phyloP scores from a whole-genome alignment of 2,329 filamentous ascomycete species.

The Cordyceps fumosorosea region DNA sequence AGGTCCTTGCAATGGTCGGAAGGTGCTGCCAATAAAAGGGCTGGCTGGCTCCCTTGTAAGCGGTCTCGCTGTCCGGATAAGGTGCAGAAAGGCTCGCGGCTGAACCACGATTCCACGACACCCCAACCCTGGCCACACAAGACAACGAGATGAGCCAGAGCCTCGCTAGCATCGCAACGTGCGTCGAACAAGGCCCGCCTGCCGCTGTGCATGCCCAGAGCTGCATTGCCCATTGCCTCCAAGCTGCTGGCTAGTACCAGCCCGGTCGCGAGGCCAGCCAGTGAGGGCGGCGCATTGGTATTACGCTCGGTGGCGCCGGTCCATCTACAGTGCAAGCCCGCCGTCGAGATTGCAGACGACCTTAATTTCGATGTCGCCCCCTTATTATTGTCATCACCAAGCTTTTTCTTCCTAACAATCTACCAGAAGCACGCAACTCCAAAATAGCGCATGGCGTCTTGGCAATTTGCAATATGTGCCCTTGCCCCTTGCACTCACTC shows the following conservation, averaged over 20 bases:
- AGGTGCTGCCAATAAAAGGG: neutral
- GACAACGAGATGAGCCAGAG: neutral
- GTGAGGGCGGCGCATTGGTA: conserved; percentile 4
- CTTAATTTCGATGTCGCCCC: conserved; percentile 1
- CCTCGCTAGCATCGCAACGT: neutral
- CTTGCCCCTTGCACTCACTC: neutral
- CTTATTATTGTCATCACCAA: neutral
- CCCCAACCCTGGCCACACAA: neutral
- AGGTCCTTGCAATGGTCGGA: neutral
- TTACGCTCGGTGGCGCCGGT: conserved; percentile 7
- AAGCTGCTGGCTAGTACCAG: neutral
- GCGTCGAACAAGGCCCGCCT: neutral
- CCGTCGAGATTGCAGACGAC: conserved; percentile 1
- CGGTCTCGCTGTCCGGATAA: neutral
- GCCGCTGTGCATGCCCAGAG: neutral
- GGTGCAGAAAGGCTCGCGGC: neutral
- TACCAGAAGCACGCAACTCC: neutral
- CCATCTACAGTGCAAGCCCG: neutral
- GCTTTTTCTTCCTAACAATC: neutral
- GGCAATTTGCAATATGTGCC: neutral
- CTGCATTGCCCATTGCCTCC: neutral
- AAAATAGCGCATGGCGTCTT: conserved; percentile 2
- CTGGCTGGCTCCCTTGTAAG: neutral
- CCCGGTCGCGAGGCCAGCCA: conserved; percentile 1
- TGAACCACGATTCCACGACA: neutral